A percentile compares a stretch with the other conserved stretches of the same genome.
These are phyloP conservation scores for Puccinia sorghi DNA, from an alignment of 1,284 basidiomycete species.

Conservation along the genomic window DNA sequence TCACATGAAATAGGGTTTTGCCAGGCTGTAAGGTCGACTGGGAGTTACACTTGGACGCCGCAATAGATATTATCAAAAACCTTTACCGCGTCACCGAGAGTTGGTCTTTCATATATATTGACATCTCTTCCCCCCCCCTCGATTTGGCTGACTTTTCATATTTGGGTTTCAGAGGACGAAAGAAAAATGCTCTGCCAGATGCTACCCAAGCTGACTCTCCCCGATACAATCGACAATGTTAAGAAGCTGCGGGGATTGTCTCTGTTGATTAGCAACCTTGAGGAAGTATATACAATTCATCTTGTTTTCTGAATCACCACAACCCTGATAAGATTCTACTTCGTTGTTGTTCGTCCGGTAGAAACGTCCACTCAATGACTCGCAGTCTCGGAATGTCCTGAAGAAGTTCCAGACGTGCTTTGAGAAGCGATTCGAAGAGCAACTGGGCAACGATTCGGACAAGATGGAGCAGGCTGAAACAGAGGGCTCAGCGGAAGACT, in stretches of 20 bases:
- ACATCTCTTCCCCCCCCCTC: slow-evolving; percentile 54
- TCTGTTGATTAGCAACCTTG: slow-evolving; percentile 66
- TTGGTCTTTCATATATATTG: slow-evolving; percentile 55
- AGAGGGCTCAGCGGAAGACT: slow-evolving; percentile 6
- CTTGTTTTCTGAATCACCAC: slow-evolving; percentile 7
- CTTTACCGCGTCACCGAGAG: slow-evolving; percentile 63
- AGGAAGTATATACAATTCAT: slow-evolving; percentile 63
- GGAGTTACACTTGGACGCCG: slow-evolving; percentile 71
- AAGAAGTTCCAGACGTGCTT: slow-evolving; percentile 68
- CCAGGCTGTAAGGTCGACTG: slow-evolving; percentile 58
- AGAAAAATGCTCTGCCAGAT: slow-evolving; percentile 78
- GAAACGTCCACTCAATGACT: slow-evolving; percentile 73
- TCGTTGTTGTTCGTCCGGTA: slow-evolving; percentile 56
- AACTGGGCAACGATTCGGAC: slow-evolving; percentile 59
- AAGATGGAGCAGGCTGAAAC: slow-evolving; percentile 1
- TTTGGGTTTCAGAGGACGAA: slow-evolving; percentile 66
- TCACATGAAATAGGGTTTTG: not conserved
- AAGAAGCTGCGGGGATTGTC: slow-evolving; percentile 66
- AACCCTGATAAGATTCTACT: not conserved
- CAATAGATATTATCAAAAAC: slow-evolving; percentile 69
- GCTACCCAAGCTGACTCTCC: slow-evolving; percentile 74
- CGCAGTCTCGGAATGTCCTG: slow-evolving; percentile 70
- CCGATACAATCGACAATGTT: slow-evolving; percentile 67
- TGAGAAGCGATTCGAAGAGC: slow-evolving; percentile 65
- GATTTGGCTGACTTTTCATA: slow-evolving; percentile 37